Evolutionary conservation across 306 rosid genomes (phyloP).

Genomic region (Sphenostylis stenocarpa): DNA sequence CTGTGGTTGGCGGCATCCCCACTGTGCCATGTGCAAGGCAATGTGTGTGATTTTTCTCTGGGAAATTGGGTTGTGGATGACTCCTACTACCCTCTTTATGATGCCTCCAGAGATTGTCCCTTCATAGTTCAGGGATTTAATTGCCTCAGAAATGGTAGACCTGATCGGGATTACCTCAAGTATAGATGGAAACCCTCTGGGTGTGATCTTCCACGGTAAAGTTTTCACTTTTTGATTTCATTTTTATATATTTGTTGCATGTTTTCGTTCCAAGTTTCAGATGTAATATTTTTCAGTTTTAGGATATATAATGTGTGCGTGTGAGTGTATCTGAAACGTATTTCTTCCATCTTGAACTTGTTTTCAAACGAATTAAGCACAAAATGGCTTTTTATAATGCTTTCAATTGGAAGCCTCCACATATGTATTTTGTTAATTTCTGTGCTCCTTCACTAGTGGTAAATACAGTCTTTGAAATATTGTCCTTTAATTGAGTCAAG

Average conservation of each 20-base stretch:
- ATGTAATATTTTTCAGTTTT: not conserved
- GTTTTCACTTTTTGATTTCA: not conserved
- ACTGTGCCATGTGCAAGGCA: constrained; percentile 21
- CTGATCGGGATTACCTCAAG: constrained; percentile 49
- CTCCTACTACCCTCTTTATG: constrained; percentile 51
- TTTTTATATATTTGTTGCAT: not conserved
- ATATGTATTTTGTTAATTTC: not conserved
- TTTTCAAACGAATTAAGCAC: not conserved
- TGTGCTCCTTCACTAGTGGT: not conserved
- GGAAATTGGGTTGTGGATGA: constrained; percentile 56
- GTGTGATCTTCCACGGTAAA: constrained; percentile 64
- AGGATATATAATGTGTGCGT: no score
- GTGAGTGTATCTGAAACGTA: no score
- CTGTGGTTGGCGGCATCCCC: not conserved
- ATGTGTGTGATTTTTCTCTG: constrained; percentile 39
- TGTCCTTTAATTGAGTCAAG: not conserved
- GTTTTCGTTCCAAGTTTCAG: not conserved
- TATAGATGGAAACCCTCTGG: constrained; percentile 62
- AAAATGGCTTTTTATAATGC: not conserved
- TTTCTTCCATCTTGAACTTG: no score
- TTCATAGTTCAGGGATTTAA: constrained; percentile 54
- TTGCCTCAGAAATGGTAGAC: constrained; percentile 61
- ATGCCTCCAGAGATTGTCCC: constrained; percentile 46
- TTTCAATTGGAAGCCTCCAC: not conserved
- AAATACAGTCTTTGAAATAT: not conserved